Conservation (phyloP, 1,284 basidiomycete species). For the Ustilago xerochloae region DNA sequence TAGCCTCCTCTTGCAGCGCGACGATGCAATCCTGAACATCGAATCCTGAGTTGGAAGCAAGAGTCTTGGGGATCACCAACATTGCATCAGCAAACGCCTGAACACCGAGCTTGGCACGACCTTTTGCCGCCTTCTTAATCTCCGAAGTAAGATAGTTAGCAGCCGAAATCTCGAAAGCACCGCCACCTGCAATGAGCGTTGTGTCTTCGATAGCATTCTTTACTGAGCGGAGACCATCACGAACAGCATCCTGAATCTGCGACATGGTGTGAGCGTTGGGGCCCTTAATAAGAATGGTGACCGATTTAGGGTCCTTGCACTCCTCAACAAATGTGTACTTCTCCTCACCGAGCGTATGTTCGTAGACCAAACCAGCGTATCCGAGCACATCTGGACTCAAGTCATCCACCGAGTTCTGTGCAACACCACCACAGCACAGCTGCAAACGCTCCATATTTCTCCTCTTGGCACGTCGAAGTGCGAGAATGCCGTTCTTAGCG, state of each 20-base stretch:
- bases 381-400: conserved; percentile 89
- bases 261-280: conserved; percentile 96
- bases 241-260: conserved; percentile 95
- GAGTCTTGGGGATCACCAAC: conserved; percentile 87
- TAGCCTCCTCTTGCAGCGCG: conserved; percentile 89
- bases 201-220: conserved; percentile 97
- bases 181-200: conserved; percentile 89
- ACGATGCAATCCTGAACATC: conserved; percentile 97
- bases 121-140: conserved; percentile 88
- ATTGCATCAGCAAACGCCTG: conserved; percentile 96
- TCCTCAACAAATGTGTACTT: conserved; percentile 99
- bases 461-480: conserved; percentile 92
- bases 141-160: conserved; percentile 79
- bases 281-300: conserved; percentile 87
- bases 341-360: conserved; percentile 98
- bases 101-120: conserved; percentile 96
- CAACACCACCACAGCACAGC: conserved; percentile 90
- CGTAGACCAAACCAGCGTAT: conserved; percentile 97
- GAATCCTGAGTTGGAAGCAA: conserved; percentile 95
- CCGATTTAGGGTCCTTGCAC: conserved; percentile 93
- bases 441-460: conserved; percentile 71
- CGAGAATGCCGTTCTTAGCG: conserved; percentile 96
- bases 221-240: conserved; percentile 93
- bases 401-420: conserved; percentile 98
- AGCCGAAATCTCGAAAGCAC: conserved; percentile 97